Evolutionary conservation across 257 asterid genomes (phyloP), one percentile per base, ranked within the genome.

Genomic region (Dorcoceras hygrometricum): DNA sequence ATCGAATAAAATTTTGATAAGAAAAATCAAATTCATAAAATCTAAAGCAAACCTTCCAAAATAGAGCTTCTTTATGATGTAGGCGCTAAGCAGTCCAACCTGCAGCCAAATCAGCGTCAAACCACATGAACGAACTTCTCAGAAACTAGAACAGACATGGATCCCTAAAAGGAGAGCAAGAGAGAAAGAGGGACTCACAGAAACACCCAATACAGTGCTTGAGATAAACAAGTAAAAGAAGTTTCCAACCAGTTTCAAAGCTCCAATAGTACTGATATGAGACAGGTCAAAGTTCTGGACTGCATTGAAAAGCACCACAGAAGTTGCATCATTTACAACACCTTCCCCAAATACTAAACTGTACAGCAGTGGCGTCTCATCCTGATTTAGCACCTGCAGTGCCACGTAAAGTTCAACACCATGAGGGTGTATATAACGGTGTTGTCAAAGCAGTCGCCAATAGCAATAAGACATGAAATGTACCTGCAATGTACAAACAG

Each of bases 291-390:
- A 78, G 69, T 80, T 75, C 74, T 86, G 93, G 78, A 86, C 75
- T 51, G 93, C 89, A 63, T 86, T 83, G 88, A 86, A 86, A 75
- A 86, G 84, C 80, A 86, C 93, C 68, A 86, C 87, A 6, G 93
- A 83, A 12, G 89, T 86, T 36, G 87, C 94, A 74, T 86, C 90
- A 71, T 86, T 86, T 57, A 86, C 94, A 55, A 86, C 90, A 12
- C 93, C 89, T 77, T 86, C 93, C 32, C 93, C 93, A 59, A 86
- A 86, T 26, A 86, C 90, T 58, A 82, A 78, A 76, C 93, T 86
- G 79, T 83, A 83, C 9, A 86, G 77, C 54, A 83, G 71, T 20
- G 90, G 93, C 19, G 93, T 86, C 58, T 86, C 86, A 31, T 86
- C 93, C 59, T 86, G 93, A 73, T 68, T 76, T 24, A 83, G 82